Evolutionary conservation across 257 asterid species (phyloP).

Genomic region (Solanum sparsipilum): DNA sequence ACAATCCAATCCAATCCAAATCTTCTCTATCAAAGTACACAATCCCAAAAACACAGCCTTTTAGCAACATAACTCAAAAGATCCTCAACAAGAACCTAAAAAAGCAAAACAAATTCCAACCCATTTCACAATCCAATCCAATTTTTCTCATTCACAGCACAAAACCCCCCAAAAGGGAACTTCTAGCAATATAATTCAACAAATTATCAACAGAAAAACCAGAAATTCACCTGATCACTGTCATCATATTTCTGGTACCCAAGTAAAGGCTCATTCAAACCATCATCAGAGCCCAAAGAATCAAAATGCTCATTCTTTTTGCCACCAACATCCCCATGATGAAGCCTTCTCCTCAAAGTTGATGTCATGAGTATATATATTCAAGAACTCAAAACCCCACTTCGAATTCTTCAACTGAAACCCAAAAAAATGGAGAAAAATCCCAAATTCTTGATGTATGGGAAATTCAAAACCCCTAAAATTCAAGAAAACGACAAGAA

Average conservation of each 20-base stretch:
- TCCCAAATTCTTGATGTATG: background rate
- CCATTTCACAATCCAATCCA: background rate
- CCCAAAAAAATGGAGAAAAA: background rate
- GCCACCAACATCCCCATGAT: slow-evolving; percentile 71
- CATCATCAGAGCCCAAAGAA: slow-evolving; percentile 31
- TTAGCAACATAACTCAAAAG: background rate
- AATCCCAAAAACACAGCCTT: background rate
- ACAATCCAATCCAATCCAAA: background rate
- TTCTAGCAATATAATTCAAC: background rate
- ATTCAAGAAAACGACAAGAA: background rate
- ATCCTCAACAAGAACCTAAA: background rate
- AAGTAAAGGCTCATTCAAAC: slow-evolving; percentile 77
- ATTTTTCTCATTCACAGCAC: background rate
- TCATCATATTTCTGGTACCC: slow-evolving; percentile 21
- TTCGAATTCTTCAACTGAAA: background rate
- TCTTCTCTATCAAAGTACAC: background rate
- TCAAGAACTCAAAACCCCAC: background rate
- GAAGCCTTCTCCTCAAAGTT: slow-evolving; percentile 74
- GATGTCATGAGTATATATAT: slow-evolving; percentile 37
- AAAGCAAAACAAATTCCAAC: background rate
- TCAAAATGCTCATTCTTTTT: slow-evolving; percentile 38
- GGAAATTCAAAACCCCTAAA: background rate
- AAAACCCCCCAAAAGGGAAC: background rate
- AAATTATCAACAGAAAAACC: background rate
- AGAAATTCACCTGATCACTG: slow-evolving; percentile 29